phyloP scores from a whole-genome alignment of 345 rosid genomes.

The Adansonia digitata region DNA sequence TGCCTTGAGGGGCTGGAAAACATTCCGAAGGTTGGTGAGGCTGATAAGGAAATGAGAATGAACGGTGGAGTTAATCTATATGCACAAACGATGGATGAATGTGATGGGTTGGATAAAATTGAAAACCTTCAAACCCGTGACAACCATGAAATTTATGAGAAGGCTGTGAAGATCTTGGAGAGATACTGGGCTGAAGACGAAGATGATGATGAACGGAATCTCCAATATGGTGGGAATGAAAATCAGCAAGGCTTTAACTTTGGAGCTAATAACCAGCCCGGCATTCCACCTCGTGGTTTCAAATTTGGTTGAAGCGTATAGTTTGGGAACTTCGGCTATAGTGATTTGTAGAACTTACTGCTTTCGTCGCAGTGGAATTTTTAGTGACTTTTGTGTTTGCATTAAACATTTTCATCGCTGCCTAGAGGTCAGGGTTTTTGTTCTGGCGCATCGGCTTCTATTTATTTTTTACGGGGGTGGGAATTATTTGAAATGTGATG shows the following conservation, averaged over 20 bases:
- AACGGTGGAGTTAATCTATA: slow-evolving; percentile 49
- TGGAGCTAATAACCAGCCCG: slow-evolving; percentile 47
- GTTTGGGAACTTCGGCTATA: slow-evolving; percentile 1
- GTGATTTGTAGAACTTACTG: neutral
- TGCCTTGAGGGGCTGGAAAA: too few species aligned
- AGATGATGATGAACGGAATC: too few species aligned
- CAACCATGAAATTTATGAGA: too few species aligned
- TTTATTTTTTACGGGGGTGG: too few species aligned
- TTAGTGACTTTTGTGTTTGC: too few species aligned
- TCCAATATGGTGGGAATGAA: too few species aligned
- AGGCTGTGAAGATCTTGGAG: slow-evolving; percentile 73
- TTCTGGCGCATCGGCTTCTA: too few species aligned
- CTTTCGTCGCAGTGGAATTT: too few species aligned
- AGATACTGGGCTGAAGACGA: slow-evolving; percentile 76
- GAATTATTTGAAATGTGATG: too few species aligned
- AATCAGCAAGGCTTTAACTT: too few species aligned
- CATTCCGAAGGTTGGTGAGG: slow-evolving; percentile 76
- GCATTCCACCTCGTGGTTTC: slow-evolving; percentile 59
- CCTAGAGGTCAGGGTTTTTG: slow-evolving; percentile 5
- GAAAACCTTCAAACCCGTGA: slow-evolving; percentile 59
- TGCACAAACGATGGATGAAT: slow-evolving; percentile 64
- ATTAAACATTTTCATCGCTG: neutral
- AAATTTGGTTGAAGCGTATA: slow-evolving; percentile 45
- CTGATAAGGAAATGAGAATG: slow-evolving; percentile 61
- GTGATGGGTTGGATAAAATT: slow-evolving; percentile 66